These are phyloP conservation scores for Populus davidiana DNA, from an alignment of 345 rosid genomes.

Conservation along the genomic window DNA sequence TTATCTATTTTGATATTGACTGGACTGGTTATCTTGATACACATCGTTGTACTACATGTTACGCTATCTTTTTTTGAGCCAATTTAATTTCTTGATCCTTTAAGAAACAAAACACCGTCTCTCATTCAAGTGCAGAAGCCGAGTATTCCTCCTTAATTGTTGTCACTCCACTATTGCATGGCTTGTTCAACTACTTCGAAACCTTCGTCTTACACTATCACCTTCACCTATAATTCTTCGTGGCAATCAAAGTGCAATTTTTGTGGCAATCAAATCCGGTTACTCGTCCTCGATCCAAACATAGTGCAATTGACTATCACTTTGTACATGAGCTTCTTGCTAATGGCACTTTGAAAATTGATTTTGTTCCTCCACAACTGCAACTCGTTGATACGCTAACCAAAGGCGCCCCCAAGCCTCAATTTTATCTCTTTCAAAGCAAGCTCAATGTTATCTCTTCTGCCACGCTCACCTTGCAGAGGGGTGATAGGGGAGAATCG, in stretches of 20 bases:
- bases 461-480: too few relatives aligned
- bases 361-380: too few relatives aligned
- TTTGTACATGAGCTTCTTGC: not conserved
- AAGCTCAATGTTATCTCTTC: too few relatives aligned
- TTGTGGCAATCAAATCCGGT: not conserved
- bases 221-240: not conserved
- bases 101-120: not conserved
- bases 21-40: not conserved
- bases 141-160: not conserved
- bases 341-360: too few relatives aligned
- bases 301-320: not conserved
- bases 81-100: not conserved
- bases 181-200: not conserved
- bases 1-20: not conserved
- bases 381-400: too few relatives aligned
- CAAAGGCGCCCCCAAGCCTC: too few relatives aligned
- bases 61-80: not conserved
- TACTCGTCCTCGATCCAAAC: not conserved
- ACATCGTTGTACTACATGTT: fast-evolving
- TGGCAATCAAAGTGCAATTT: not conserved
- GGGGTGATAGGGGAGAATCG: too few relatives aligned
- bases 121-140: not conserved
- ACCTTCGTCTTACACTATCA: not conserved
- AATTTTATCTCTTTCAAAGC: too few relatives aligned
- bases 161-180: not conserved